Evolutionary conservation across 2,329 filamentous ascomycete species (phyloP).

Genomic region (Cercospora sesami): DNA sequence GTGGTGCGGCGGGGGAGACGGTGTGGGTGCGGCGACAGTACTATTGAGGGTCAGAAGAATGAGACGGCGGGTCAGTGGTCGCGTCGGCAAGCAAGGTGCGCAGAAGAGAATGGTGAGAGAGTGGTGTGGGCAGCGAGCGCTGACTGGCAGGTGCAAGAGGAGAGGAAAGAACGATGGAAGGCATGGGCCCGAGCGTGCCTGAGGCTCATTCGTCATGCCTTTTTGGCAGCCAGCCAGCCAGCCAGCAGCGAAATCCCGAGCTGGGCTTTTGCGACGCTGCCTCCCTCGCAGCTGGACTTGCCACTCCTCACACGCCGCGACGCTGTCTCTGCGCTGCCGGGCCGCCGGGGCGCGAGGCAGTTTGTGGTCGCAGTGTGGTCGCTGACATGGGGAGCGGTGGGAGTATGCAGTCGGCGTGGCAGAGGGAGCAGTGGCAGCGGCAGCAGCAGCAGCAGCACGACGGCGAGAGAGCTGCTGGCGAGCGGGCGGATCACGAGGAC

Average conservation of each 20-base stretch:
- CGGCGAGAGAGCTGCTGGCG: background rate
- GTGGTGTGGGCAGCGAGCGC: slow-evolving; percentile 1
- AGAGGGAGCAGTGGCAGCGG: too few species aligned
- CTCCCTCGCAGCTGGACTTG: background rate
- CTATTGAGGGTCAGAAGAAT: slow-evolving; percentile 1
- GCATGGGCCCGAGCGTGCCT: background rate
- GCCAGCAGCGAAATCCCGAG: background rate
- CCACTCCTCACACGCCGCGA: background rate
- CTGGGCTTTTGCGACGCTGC: background rate
- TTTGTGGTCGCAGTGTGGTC: background rate
- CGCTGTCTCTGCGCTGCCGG: background rate
- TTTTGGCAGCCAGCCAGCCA: background rate
- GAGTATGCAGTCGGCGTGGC: background rate
- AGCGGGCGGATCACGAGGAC: background rate
- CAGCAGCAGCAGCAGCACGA: background rate
- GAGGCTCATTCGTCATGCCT: background rate
- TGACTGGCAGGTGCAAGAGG: slow-evolving; percentile 2
- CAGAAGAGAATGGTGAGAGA: slow-evolving; percentile 7
- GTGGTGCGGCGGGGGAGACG: slow-evolving; percentile 2
- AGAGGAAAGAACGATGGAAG: slow-evolving; percentile 6
- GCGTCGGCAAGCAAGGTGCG: background rate
- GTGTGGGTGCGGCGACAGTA: slow-evolving; percentile 4
- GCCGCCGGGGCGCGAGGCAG: background rate
- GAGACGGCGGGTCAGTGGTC: background rate
- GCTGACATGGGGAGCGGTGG: background rate